phyloP scores from a whole-genome alignment of 2,329 filamentous ascomycete species.

The Clonostachys sp. region DNA sequence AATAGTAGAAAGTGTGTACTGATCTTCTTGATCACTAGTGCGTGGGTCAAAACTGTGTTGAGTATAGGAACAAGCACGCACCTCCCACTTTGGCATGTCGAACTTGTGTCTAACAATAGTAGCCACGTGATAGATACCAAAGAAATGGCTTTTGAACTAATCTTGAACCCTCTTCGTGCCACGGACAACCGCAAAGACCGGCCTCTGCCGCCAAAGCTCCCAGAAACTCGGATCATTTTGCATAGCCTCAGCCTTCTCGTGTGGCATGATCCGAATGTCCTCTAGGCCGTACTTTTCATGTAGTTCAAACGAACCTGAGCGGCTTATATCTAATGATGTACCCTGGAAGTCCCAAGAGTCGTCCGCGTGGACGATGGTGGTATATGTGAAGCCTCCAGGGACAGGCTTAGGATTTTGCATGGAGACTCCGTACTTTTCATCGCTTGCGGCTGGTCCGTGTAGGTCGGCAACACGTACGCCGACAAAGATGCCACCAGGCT shows the following conservation, averaged over 20 bases:
- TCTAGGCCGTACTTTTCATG: background rate
- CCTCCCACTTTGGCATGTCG: too few species aligned
- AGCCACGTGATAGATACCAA: too few species aligned
- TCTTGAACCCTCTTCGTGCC: background rate
- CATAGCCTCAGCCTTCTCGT: background rate
- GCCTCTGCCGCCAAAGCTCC: background rate
- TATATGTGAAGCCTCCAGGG: background rate
- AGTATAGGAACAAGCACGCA: too few species aligned
- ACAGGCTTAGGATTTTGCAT: background rate
- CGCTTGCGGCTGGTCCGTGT: background rate
- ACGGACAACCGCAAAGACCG: background rate
- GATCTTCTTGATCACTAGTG: too few species aligned
- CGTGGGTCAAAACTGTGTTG: too few species aligned
- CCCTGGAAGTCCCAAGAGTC: background rate
- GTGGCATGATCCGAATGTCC: background rate
- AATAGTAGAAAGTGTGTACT: too few species aligned
- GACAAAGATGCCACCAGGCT: conserved; percentile 18
- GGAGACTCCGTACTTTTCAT: conserved; percentile 1
- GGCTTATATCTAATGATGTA: background rate
- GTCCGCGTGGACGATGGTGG: background rate
- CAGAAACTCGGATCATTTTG: background rate
- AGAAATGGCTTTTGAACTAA: too few species aligned
- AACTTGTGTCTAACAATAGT: too few species aligned
- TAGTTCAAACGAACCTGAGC: background rate
- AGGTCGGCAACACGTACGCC: conserved; percentile 8